Conservation (phyloP, 2,329 filamentous ascomycete genomes). For the Sclerotinia glacialis region DNA sequence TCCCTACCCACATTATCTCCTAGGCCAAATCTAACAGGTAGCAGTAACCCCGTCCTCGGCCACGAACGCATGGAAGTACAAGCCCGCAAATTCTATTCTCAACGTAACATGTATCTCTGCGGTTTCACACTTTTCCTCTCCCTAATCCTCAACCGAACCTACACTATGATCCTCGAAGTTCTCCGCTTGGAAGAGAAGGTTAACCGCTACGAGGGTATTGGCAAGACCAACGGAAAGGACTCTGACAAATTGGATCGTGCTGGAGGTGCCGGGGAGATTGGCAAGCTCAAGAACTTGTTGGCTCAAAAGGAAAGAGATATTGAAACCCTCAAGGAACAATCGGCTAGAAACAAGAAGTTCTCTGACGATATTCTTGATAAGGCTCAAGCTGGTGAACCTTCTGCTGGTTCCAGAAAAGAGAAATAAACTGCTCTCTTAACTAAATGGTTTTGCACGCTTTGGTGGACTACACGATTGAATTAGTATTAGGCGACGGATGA, state of each 20-base stretch:
- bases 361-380: conserved; percentile 15
- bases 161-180: conserved; percentile 64
- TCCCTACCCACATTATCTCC: conserved; percentile 4
- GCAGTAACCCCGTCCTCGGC: conserved; percentile 70
- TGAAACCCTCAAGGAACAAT: conserved; percentile 42
- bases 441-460: conserved; percentile 6
- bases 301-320: conserved; percentile 78
- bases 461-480: neutral
- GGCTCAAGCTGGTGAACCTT: conserved; percentile 13
- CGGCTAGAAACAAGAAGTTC: conserved; percentile 53
- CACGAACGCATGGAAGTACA: conserved; percentile 97
- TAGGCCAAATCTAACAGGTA: conserved; percentile 31
- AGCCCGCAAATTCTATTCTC: conserved; percentile 99
- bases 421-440: neutral
- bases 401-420: conserved; percentile 12
- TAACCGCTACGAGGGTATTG: conserved; percentile 73
- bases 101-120: conserved; percentile 99
- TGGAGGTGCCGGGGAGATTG: conserved; percentile 74
- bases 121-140: conserved; percentile 99
- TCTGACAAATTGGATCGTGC: conserved; percentile 68
- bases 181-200: conserved; percentile 83
- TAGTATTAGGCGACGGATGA: neutral
- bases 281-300: conserved; percentile 62
- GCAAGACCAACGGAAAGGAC: conserved; percentile 60
- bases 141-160: conserved; percentile 97